Evolutionary conservation across 345 rosid genomes (phyloP).

Genomic region (Excoecaria cochinchinensis): DNA sequence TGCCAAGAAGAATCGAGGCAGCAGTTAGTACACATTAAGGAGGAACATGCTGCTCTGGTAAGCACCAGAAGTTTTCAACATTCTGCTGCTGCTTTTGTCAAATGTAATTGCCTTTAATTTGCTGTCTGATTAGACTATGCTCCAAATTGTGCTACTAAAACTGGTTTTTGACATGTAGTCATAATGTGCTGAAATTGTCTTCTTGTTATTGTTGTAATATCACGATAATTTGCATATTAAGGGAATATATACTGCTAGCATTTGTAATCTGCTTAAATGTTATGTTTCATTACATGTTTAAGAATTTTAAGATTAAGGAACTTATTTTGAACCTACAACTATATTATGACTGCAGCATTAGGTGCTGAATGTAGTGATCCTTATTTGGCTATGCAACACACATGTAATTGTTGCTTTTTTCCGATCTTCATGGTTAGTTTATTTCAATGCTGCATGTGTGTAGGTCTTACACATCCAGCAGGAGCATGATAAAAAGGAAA

Average conservation of each 20-base stretch:
- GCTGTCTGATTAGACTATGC: neutral
- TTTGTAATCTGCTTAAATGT: neutral
- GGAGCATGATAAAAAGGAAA: constrained; percentile 58
- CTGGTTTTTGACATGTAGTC: constrained; percentile 4
- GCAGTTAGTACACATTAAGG: constrained; percentile 45
- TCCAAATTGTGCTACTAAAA: neutral
- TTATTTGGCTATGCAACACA: neutral
- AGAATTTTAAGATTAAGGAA: neutral
- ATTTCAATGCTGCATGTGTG: constrained; percentile 14
- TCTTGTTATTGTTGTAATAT: neutral
- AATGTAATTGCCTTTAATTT: neutral
- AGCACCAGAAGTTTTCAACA: constrained; percentile 19
- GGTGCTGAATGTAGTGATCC: constrained; percentile 6
- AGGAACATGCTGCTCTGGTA: constrained; percentile 74
- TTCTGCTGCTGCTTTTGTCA: neutral
- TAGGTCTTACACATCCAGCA: constrained; percentile 55
- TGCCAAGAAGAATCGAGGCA: constrained; percentile 56
- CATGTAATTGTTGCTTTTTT: neutral
- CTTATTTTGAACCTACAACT: neutral
- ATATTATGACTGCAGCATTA: neutral
- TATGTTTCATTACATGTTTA: neutral
- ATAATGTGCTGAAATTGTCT: neutral
- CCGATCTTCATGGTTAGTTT: neutral
- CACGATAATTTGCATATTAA: neutral
- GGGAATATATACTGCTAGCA: neutral